Evolutionary conservation across 164 flowering plant genomes (phyloP).

Genomic region (Akebia trifoliata): DNA sequence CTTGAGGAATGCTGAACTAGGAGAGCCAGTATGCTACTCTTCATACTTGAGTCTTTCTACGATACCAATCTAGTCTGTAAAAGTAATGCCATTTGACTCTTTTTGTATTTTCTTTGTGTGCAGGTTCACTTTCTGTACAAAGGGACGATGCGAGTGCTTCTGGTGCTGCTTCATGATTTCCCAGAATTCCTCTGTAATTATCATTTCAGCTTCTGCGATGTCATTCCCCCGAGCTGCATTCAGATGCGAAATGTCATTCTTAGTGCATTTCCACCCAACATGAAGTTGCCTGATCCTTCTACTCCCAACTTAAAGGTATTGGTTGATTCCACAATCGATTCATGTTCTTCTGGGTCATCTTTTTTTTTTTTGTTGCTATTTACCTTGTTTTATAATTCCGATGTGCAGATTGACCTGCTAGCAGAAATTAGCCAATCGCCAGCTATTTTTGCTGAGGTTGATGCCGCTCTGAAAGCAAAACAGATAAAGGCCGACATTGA

Average conservation of each 20-base stretch:
- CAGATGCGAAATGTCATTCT: slow-evolving; percentile 98
- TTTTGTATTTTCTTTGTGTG: slow-evolving; percentile 5
- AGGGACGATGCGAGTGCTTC: slow-evolving; percentile 87
- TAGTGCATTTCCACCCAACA: slow-evolving; percentile 96
- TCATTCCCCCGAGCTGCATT: slow-evolving; percentile 95
- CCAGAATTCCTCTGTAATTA: slow-evolving; percentile 97
- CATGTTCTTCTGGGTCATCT: background rate
- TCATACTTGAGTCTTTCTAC: background rate
- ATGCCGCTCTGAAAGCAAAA: slow-evolving; percentile 76
- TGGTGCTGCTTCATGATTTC: slow-evolving; percentile 95
- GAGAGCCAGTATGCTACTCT: slow-evolving; percentile 52
- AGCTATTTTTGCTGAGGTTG: slow-evolving; percentile 85
- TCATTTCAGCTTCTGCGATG: slow-evolving; percentile 98
- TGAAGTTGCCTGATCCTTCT: slow-evolving; percentile 98
- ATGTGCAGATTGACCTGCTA: slow-evolving; percentile 80
- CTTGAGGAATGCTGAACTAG: slow-evolving; percentile 84
- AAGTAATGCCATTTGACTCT: background rate
- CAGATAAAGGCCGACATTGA: slow-evolving; percentile 88
- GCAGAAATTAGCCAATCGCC: slow-evolving; percentile 83
- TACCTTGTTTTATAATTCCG: background rate
- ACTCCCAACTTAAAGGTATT: slow-evolving; percentile 93
- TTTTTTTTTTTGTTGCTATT: background rate
- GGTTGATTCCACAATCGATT: background rate
- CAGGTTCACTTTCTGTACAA: slow-evolving; percentile 87
- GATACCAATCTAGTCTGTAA: background rate